Percentiles rank a stretch among this genome's conserved stretches.
Evolutionary conservation across 2,329 filamentous ascomycete genomes (phyloP).

Genomic region (Alternaria gansuensis): DNA sequence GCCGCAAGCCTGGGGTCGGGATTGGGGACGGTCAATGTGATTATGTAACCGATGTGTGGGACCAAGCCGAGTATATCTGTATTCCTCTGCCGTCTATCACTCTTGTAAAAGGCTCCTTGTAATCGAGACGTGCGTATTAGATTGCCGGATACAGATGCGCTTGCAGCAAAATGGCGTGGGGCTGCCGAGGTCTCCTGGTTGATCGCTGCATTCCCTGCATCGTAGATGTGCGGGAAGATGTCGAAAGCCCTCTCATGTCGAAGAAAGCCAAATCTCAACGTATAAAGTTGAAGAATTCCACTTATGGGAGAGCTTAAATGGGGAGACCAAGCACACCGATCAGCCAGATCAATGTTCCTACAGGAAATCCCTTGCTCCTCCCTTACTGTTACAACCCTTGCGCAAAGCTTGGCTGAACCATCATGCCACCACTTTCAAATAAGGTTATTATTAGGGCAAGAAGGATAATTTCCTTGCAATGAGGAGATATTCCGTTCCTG

Average conservation of each 20-base stretch:
- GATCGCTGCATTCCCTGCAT: constrained; percentile 4
- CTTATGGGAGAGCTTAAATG: neutral
- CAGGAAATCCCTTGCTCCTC: constrained; percentile 13
- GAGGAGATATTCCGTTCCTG: neutral
- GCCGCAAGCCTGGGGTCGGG: neutral
- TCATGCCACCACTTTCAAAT: constrained; percentile 4
- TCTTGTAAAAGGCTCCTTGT: neutral
- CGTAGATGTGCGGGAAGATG: neutral
- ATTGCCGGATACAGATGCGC: neutral
- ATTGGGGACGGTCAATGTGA: constrained; percentile 2
- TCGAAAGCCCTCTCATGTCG: neutral
- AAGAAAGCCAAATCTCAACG: neutral
- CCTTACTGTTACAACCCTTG: constrained; percentile 7
- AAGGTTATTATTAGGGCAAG: neutral
- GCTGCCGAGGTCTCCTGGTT: constrained; percentile 6
- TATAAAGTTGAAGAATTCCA: neutral
- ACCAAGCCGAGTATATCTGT: constrained; percentile 8
- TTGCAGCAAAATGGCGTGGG: constrained; percentile 7
- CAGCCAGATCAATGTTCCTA: neutral
- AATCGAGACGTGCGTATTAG: neutral
- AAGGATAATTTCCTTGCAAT: neutral
- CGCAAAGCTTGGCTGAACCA: constrained; percentile 3
- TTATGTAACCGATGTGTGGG: constrained; percentile 1
- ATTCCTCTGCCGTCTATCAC: neutral
- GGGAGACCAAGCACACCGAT: neutral